Base-by-base conservation (phyloP, 2,329 filamentous ascomycete genomes). In the Fusarium guadeloupense region DNA sequence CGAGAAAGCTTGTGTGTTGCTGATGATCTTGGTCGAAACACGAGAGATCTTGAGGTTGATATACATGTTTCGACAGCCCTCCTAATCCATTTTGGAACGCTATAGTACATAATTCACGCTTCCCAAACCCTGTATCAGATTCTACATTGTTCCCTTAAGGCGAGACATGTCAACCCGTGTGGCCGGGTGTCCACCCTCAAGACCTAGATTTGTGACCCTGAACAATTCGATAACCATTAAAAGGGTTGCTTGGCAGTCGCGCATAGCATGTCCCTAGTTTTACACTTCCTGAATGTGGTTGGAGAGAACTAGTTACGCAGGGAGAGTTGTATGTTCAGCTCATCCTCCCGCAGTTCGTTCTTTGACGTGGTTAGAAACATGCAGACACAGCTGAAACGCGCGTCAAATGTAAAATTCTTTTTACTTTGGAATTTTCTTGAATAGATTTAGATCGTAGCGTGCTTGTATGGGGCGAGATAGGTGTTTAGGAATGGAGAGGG, bases 401-500 rank as follows among this genome's bases (percentile, higher is more conserved):
- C 30, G 37, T 33, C 39, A 35, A 43, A 16, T 9, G 12, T 9
- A 16, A 37, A 21, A 3, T 2, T 17, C 6, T 25, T 5, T 14
- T 17, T 9, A 42, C 16, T n/a, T n/a, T 59, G 58, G 48, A 58
- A 59, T 54, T 33, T 25, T 4, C 0, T 23, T 34, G 23, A 37
- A 23, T 33, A 16, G 16, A 46, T 58, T 50, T 34, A 34, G 6
- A 47, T 35, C 37, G 8, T 19, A 10, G 39, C 41, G 41, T 41
- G 42, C 39, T 47, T 49, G 37, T 62, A 50, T 60, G 64, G 34
- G 62, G 62, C 43, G 12, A 43, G 6, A 42, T 39, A 23, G 31
- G 19, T 6, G 13, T 14, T 2, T 12, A 54, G 67, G 67, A 69
- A 69, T 69, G 67, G 12, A 57, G 28, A 43, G 51, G n/a, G 45